A percentile compares a stretch with the other conserved stretches of the same genome.
phyloP scores from a whole-genome alignment of 352 stramenopile genomes.

The Pythium folliculosum region DNA sequence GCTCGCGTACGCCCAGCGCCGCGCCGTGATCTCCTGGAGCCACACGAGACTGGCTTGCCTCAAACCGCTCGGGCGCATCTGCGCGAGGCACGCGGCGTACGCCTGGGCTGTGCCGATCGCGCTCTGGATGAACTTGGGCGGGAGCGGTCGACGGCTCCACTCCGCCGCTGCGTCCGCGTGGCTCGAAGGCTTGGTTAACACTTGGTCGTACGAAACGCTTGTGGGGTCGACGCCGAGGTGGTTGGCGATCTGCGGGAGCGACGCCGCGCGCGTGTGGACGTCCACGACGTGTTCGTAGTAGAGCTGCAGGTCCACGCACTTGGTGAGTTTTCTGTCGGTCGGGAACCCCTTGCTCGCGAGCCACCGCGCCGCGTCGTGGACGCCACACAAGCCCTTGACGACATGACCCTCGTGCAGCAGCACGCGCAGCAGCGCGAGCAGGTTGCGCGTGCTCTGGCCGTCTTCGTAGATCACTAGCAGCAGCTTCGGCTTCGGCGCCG shows the following conservation, averaged over 20 bases:
- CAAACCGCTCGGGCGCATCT: conserved; percentile 7
- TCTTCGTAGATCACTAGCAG: conserved; percentile 1
- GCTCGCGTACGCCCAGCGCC: conserved; percentile 32
- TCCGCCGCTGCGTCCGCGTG: background rate
- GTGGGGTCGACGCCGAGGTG: background rate
- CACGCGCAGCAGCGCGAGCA: conserved; percentile 1
- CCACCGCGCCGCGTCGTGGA: conserved; percentile 18
- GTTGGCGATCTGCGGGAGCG: conserved; percentile 9
- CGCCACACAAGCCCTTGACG: conserved; percentile 19
- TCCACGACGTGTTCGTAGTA: conserved; percentile 30
- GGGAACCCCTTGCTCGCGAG: conserved; percentile 6
- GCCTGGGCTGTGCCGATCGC: background rate
- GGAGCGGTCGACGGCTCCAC: background rate
- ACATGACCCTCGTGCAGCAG: conserved; percentile 13
- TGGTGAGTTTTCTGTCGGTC: background rate
- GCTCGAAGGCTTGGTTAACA: background rate
- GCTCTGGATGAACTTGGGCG: background rate
- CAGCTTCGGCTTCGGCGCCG: background rate
- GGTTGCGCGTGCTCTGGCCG: background rate
- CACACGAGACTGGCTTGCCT: background rate
- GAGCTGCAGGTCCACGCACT: conserved; percentile 37
- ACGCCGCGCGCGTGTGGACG: conserved; percentile 8
- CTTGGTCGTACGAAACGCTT: conserved; percentile 25
- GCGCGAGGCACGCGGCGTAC: conserved; percentile 18
- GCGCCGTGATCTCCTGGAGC: conserved; percentile 25